A percentile compares a stretch with the other conserved stretches of the same genome.
Evolutionary conservation across 1,284 basidiomycete species (phyloP).

Genomic region (Phellopilus nigrolimitatus): DNA sequence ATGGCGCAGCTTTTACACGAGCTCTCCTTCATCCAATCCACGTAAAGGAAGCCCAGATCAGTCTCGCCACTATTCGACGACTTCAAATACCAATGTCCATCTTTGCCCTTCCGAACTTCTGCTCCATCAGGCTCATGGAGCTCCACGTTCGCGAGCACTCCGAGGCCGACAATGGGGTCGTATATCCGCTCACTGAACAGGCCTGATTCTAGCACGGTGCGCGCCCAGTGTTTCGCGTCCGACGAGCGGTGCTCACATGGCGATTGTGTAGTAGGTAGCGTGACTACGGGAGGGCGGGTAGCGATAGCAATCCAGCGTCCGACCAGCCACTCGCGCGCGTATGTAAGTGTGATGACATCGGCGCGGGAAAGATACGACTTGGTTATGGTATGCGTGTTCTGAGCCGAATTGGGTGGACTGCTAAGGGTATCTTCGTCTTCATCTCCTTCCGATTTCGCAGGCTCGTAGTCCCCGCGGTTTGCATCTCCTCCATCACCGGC

Average conservation of each 20-base stretch:
- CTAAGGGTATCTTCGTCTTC: constrained; percentile 17
- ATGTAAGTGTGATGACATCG: constrained; percentile 25
- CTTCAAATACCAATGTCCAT: neutral
- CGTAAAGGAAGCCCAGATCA: constrained; percentile 21
- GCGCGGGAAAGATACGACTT: neutral
- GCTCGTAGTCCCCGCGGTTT: constrained; percentile 14
- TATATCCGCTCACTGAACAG: constrained; percentile 28
- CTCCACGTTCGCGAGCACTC: constrained; percentile 10
- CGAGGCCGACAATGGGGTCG: constrained; percentile 33
- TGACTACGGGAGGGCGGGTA: constrained; percentile 22
- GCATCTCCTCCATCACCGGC: constrained; percentile 4
- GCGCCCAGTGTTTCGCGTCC: constrained; percentile 24
- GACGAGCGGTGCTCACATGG: neutral
- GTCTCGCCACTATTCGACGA: neutral
- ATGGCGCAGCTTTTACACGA: constrained; percentile 31
- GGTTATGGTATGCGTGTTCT: constrained; percentile 1
- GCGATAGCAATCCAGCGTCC: constrained; percentile 25
- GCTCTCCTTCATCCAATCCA: constrained; percentile 29
- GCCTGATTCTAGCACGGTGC: constrained; percentile 23
- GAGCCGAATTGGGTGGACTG: constrained; percentile 4
- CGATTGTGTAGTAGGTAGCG: constrained; percentile 18
- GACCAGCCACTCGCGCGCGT: constrained; percentile 24
- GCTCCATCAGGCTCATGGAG: neutral
- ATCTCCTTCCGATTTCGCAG: too few species aligned
- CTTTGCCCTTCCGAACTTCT: neutral